Conservation (phyloP, 2,329 filamentous ascomycete species). For the Alternaria conjuncta region DNA sequence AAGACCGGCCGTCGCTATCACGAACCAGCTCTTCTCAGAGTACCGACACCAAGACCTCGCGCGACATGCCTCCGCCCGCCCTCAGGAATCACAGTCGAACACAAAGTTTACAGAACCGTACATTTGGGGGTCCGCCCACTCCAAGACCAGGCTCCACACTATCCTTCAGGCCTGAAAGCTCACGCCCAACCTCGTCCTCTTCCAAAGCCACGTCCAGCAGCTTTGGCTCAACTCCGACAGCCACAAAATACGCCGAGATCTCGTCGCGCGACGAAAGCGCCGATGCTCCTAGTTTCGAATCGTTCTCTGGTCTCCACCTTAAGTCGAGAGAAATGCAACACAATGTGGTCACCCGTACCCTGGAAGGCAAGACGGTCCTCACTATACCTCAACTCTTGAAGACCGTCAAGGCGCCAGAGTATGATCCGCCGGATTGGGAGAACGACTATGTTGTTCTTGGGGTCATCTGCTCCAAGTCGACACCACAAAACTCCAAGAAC, state of each 20-base stretch:
- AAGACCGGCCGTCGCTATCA: slow-evolving; percentile 31
- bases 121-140: slow-evolving; percentile 2
- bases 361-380: slow-evolving; percentile 78
- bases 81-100: slow-evolving; percentile 16
- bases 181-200: slow-evolving; percentile 26
- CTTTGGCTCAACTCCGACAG: slow-evolving; percentile 25
- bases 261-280: slow-evolving; percentile 53
- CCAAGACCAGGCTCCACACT: slow-evolving; percentile 32
- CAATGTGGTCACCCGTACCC: slow-evolving; percentile 75
- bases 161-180: slow-evolving; percentile 25
- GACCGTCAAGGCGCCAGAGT: slow-evolving; percentile 81
- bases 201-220: slow-evolving; percentile 31
- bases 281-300: slow-evolving; percentile 67
- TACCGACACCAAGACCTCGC: slow-evolving; percentile 25
- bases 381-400: slow-evolving; percentile 81
- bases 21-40: slow-evolving; percentile 37
- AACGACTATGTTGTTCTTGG: slow-evolving; percentile 89
- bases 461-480: slow-evolving; percentile 86
- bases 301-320: slow-evolving; percentile 84
- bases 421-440: slow-evolving; percentile 79
- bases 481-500: slow-evolving; percentile 69
- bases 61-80: slow-evolving; percentile 24
- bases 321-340: slow-evolving; percentile 85
- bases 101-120: slow-evolving; percentile 20
- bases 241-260: slow-evolving; percentile 41